Evolutionary conservation across 2,329 filamentous ascomycete species (phyloP).

Genomic region (Metarhizium anisopliae): DNA sequence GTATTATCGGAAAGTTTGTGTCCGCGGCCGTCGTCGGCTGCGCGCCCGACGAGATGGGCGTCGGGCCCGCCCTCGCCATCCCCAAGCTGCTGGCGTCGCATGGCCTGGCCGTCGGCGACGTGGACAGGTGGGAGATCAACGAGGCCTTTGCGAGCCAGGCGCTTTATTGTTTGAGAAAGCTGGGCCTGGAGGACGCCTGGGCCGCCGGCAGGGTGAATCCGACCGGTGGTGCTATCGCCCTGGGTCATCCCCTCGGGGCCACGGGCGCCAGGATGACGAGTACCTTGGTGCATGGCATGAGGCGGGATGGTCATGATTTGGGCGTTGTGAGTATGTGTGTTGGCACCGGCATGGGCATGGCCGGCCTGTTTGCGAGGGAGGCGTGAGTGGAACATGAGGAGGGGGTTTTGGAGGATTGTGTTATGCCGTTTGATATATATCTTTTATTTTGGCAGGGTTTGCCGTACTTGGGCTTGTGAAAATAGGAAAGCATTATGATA

Average conservation of each 20-base stretch:
- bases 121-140: slow-evolving; percentile 89
- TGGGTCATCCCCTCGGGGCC: slow-evolving; percentile 84
- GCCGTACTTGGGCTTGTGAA: too few relatives aligned
- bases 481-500: too few relatives aligned
- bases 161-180: slow-evolving; percentile 60
- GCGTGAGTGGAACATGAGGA: background rate
- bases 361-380: slow-evolving; percentile 57
- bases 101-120: slow-evolving; percentile 57
- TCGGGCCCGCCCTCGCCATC: slow-evolving; percentile 80
- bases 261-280: slow-evolving; percentile 76
- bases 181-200: slow-evolving; percentile 56
- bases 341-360: slow-evolving; percentile 74
- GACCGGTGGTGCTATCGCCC: slow-evolving; percentile 87
- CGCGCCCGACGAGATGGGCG: slow-evolving; percentile 85
- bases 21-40: slow-evolving; percentile 69
- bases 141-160: slow-evolving; percentile 66
- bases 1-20: slow-evolving; percentile 77
- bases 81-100: slow-evolving; percentile 67
- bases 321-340: slow-evolving; percentile 91
- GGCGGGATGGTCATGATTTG: slow-evolving; percentile 61
- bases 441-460: too few relatives aligned
- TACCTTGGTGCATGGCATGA: slow-evolving; percentile 59
- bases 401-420: too few relatives aligned
- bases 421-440: too few relatives aligned
- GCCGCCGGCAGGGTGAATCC: slow-evolving; percentile 71